These are phyloP conservation scores for Boletus tylopilopsis DNA, from an alignment of 768 basidiomycete genomes.

Conservation along the genomic window DNA sequence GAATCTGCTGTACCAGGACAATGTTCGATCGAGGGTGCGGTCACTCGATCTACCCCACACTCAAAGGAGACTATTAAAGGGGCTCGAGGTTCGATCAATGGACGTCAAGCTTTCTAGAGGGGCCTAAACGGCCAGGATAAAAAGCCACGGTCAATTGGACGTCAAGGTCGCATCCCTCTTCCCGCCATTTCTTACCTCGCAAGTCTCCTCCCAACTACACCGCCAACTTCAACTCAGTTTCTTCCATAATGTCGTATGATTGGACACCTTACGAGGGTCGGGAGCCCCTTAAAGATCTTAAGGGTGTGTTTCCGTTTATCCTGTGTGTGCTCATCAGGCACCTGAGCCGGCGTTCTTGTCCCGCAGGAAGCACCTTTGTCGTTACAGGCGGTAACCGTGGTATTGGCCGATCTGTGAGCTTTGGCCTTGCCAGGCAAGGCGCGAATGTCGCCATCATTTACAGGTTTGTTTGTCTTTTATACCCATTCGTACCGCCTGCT, in stretches of 20 bases:
- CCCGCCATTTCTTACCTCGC: too few species aligned
- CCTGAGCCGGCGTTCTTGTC: neutral
- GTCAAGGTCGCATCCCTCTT: too few species aligned
- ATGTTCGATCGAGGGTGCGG: conserved; percentile 5
- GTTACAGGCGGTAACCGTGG: conserved; percentile 64
- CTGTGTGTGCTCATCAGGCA: too few species aligned
- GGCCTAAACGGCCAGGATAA: too few species aligned
- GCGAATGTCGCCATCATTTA: conserved; percentile 62
- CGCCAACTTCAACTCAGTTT: too few species aligned
- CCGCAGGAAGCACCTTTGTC: conserved; percentile 44
- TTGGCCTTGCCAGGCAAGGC: conserved; percentile 51
- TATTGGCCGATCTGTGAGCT: conserved; percentile 53
- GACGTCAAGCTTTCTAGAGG: conserved; percentile 9
- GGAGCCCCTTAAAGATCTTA: conserved; percentile 29
- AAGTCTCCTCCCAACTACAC: too few species aligned
- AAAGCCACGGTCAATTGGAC: too few species aligned
- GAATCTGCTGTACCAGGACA: too few species aligned
- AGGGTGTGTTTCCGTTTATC: conserved; percentile 20
- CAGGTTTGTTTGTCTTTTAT: conserved; percentile 33
- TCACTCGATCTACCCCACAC: conserved; percentile 25
- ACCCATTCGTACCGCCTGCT: neutral
- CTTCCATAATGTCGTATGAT: too few species aligned
- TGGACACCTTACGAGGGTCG: too few species aligned
- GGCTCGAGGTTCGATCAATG: too few species aligned
- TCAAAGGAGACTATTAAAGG: too few species aligned